phyloP scores from a whole-genome alignment of 441 rosid species.

The Populus hybrid region DNA sequence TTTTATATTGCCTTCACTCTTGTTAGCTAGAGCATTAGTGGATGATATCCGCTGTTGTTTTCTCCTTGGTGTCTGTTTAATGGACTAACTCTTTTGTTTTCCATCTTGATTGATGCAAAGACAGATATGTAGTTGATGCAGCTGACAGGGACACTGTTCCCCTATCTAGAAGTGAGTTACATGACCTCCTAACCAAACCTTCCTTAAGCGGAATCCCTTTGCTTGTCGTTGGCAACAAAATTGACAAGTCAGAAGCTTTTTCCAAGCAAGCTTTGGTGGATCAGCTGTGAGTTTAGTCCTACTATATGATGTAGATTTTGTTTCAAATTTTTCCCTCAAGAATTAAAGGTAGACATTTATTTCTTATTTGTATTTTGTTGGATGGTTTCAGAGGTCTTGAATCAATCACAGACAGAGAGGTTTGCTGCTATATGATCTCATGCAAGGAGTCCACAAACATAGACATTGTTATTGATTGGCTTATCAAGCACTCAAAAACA shows the following conservation, averaged over 20 bases:
- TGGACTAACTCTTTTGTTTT: constrained; percentile 5
- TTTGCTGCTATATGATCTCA: constrained; percentile 95
- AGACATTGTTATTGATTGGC: constrained; percentile 89
- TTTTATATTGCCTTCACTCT: neutral
- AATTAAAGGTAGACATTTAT: neutral
- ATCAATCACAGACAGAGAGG: constrained; percentile 73
- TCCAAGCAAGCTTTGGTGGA: constrained; percentile 93
- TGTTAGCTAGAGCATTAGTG: neutral
- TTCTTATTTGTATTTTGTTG: constrained; percentile 1
- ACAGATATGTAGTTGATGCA: constrained; percentile 90
- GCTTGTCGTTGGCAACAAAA: constrained; percentile 88
- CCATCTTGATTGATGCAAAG: constrained; percentile 17
- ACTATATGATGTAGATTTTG: neutral
- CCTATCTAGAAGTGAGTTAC: constrained; percentile 74
- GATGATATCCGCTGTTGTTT: neutral
- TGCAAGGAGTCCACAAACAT: constrained; percentile 93
- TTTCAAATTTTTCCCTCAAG: neutral
- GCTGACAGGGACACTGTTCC: constrained; percentile 92
- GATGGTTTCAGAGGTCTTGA: constrained; percentile 69
- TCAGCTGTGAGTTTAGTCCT: constrained; percentile 61
- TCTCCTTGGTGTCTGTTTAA: neutral
- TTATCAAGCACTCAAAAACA: constrained; percentile 85
- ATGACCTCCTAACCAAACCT: constrained; percentile 75
- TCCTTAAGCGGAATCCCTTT: constrained; percentile 80
- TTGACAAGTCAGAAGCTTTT: constrained; percentile 92